Base-by-base conservation (phyloP, 495 filamentous ascomycete genomes). In the Aspergillus taichungensis region DNA sequence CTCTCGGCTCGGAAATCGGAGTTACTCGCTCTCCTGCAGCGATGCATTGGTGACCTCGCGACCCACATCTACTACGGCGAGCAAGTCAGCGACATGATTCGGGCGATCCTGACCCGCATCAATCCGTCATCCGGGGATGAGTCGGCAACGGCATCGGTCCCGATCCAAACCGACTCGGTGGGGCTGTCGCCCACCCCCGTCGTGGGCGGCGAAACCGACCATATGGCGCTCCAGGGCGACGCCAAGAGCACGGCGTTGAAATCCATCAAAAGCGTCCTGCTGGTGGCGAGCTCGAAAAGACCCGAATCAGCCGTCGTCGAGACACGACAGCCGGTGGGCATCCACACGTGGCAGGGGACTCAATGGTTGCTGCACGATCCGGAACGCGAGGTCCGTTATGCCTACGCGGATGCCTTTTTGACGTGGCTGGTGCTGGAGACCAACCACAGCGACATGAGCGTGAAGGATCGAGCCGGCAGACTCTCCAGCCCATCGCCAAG, bases 61-160 rank as follows among this genome's bases (percentile, higher is more conserved):
- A 94, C 86, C 1, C 90, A 96, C 59, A 80, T 91, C 10, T 96
- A 96, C 62, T 96, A 96, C 60, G 83, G 85, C 1, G 89, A 96
- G 48, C 89, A 96, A 57, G 85, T 96, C 38, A 79, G 83, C 3
- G 90, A 96, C 57, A 95, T 95, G 85, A 80, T 94, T 37, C 73
- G 79, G 2, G 77, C 85, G 0, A 82, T 96, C 34, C 67, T 96
- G 27, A 64, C 74, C 24, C 80, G 85, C 31, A 75, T 95, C 31
- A 90, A 83, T 53, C 84, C 88, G 6, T 68, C 71, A 48, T 57
- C 61, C 53, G 64, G 54, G 55, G 56, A 46, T 29, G 74, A 55
- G 54, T 67, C 50, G 61, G 61, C 45, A 39, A 55, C 28, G 5
- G 47, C 61, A 12, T 69, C 64, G 30, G 50, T 58, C 6, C 53